Evolutionary conservation across 768 basidiomycete genomes (phyloP).

Genomic region (Tephrocybe sp.): DNA sequence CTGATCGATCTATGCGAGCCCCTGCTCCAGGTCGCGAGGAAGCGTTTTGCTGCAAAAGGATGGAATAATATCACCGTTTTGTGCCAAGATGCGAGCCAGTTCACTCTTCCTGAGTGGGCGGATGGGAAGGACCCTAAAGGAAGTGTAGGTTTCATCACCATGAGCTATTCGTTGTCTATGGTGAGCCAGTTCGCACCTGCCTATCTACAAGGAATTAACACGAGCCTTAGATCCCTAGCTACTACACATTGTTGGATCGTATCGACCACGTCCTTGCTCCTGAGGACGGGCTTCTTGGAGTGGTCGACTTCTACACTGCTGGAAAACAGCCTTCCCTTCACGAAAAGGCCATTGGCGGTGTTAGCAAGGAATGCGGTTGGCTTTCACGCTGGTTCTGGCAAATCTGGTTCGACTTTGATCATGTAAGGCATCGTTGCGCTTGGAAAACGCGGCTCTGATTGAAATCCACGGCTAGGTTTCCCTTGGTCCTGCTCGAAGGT

Average conservation of each 20-base stretch:
- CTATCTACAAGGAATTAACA: not conserved
- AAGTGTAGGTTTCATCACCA: conserved; percentile 51
- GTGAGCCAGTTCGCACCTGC: conserved; percentile 21
- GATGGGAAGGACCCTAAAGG: conserved; percentile 51
- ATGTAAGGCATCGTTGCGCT: conserved; percentile 26
- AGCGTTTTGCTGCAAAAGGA: conserved; percentile 62
- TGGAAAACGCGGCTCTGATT: not conserved
- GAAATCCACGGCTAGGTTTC: conserved; percentile 33
- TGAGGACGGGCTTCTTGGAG: conserved; percentile 56
- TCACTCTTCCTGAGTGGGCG: conserved; percentile 61
- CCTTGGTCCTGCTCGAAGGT: conserved; percentile 55
- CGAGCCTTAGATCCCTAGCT: conserved; percentile 51
- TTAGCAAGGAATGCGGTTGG: conserved; percentile 62
- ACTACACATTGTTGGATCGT: conserved; percentile 66
- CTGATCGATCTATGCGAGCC: conserved; percentile 74
- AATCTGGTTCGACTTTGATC: conserved; percentile 64
- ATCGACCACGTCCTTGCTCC: conserved; percentile 65
- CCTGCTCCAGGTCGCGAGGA: conserved; percentile 67
- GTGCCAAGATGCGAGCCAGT: conserved; percentile 71
- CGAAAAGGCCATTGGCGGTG: conserved; percentile 63
- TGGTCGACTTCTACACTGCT: conserved; percentile 76
- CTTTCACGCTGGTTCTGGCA: conserved; percentile 79
- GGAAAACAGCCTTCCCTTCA: conserved; percentile 54
- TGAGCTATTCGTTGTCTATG: conserved; percentile 63
- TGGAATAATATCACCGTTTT: conserved; percentile 75